Evolutionary conservation across 306 rosid genomes (phyloP).

Genomic region (Prunus mongolica): DNA sequence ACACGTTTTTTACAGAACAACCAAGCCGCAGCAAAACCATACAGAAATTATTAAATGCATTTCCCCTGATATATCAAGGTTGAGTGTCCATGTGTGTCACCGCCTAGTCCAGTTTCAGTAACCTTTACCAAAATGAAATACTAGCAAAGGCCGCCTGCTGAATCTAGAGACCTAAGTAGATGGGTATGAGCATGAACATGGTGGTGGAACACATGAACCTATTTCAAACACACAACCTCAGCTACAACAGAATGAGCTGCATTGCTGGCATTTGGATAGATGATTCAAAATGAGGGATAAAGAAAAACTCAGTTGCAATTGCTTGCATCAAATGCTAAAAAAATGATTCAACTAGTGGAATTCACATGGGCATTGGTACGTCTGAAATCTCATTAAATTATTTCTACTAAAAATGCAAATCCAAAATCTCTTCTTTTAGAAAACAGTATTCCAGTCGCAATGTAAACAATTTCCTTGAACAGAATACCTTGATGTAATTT

Average conservation of each 20-base stretch:
- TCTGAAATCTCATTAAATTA: not conserved
- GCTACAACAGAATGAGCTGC: not conserved
- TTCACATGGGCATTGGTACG: not conserved
- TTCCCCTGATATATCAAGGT: not conserved
- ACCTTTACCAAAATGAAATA: not conserved
- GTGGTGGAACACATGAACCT: not conserved
- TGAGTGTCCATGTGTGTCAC: not conserved
- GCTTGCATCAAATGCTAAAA: not conserved
- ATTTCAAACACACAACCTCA: not conserved
- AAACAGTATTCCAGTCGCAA: not conserved
- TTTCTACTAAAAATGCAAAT: not conserved
- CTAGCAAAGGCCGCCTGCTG: not conserved
- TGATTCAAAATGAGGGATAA: not conserved
- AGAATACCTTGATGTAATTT: slow-evolving; percentile 70
- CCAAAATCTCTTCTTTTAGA: not conserved
- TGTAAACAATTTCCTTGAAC: not conserved
- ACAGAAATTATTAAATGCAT: not conserved
- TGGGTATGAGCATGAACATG: not conserved
- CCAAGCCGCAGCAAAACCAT: not conserved
- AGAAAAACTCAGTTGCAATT: not conserved
- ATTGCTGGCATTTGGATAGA: not conserved
- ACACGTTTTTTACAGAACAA: not conserved
- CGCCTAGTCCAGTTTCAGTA: not conserved
- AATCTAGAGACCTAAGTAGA: not conserved
- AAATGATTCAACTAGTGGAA: not conserved